Base-by-base conservation (phyloP, 345 rosid genomes). In the Salix viminalis region DNA sequence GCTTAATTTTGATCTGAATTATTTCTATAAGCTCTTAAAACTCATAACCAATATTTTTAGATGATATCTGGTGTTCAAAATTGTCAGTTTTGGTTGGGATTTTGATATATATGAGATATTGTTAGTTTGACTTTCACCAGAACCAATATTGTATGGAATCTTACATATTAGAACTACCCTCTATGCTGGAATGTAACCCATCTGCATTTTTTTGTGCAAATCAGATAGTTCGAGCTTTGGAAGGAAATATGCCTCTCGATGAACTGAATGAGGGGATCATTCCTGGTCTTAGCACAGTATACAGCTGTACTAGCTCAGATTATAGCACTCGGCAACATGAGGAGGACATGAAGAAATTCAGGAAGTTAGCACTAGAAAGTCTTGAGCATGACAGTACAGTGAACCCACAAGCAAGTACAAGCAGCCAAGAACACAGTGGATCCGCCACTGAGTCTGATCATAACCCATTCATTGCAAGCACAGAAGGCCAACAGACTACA, bases 211-310 rank as follows among this genome's bases (percentile, higher is more conserved):
- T 42, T 16, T 42, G 32, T 64, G 73, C 77, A 70, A 81, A 69
- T 36, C 79, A 80, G 83, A 76, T 80, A 42, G 70, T 80, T 58
- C 72, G 77, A 76, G 73, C 79, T 58, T 24, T 76, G 70, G 83
- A 80, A 76, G 83, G 83, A 46, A 80, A 67, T 60, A 7, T 80
- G 76, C 16, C 79, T 67, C 66, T 80, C 1, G 83, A 72, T 60
- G 76, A 72, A 32, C 54, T 80, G 21, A 72, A n/a, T 46, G 69
- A 65, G 50, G 79, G 79, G 56, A 34, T 72, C 18, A 23, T 65
- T 54, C 75, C 79, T 16, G 82, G 82, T 3, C 15, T 50, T n/a
- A 70, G 82, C 61, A 30, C 8, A 3, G 67, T 65, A 1, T 75
- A 69, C 60, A 23, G 71, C 15, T 79, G 71, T 62, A 79, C 61